These are phyloP conservation scores for Fusarium guadeloupense DNA, from an alignment of 2,329 filamentous ascomycete species.

Conservation along the genomic window DNA sequence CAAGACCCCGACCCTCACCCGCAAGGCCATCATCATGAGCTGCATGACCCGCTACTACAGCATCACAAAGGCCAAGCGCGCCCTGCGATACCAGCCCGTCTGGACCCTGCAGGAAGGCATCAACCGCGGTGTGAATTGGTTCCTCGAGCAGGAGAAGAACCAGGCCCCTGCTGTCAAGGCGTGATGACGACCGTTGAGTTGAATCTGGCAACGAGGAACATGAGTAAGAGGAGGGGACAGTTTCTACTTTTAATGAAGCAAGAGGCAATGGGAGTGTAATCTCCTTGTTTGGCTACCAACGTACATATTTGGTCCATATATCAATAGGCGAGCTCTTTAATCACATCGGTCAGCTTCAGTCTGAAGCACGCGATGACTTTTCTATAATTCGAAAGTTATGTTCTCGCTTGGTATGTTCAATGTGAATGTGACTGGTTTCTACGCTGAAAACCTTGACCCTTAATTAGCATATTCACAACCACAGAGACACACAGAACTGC, in stretches of 20 bases:
- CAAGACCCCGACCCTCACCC: slow-evolving; percentile 66
- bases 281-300: slow-evolving; percentile 4
- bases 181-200: slow-evolving; percentile 13
- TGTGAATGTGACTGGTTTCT: background rate
- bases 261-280: background rate
- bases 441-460: background rate
- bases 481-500: background rate
- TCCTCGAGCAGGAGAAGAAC: slow-evolving; percentile 60
- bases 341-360: slow-evolving; percentile 9
- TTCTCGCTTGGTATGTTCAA: background rate
- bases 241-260: slow-evolving; percentile 6
- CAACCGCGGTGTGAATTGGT: slow-evolving; percentile 62
- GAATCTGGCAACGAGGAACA: background rate
- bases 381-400: background rate
- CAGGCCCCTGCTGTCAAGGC: slow-evolving; percentile 35
- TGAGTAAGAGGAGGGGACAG: background rate
- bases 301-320: slow-evolving; percentile 18
- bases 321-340: slow-evolving; percentile 17
- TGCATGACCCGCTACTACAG: slow-evolving; percentile 82
- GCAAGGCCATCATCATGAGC: slow-evolving; percentile 70
- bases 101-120: slow-evolving; percentile 73
- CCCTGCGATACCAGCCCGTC: slow-evolving; percentile 75
- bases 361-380: background rate
- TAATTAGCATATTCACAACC: background rate
- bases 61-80: slow-evolving; percentile 76